Evolutionary conservation across 345 rosid genomes (phyloP).

Genomic region (Linum tenue): DNA sequence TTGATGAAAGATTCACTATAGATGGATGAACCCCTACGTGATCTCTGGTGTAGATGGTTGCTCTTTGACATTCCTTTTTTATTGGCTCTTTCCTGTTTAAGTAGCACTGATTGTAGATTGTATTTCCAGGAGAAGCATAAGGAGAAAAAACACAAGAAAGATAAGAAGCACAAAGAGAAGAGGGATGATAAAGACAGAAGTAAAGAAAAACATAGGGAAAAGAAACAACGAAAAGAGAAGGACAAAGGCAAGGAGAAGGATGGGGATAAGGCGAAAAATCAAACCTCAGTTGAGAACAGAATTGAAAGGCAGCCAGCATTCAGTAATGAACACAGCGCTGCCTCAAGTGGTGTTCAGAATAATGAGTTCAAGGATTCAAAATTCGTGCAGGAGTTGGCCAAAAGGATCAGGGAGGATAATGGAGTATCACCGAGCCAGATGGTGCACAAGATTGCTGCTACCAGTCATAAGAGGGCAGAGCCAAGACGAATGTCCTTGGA

Average conservation of each 20-base stretch:
- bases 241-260: conserved; percentile 16
- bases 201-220: conserved; percentile 39
- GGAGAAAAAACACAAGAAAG: conserved; percentile 47
- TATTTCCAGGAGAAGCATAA: conserved; percentile 38
- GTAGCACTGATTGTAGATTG: too few species aligned
- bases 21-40: too few species aligned
- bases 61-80: too few species aligned
- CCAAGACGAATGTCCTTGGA: conserved; percentile 18
- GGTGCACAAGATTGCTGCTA: conserved; percentile 23
- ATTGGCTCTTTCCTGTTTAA: too few species aligned
- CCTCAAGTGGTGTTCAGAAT: conserved; percentile 22
- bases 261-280: conserved; percentile 26
- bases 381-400: conserved; percentile 40
- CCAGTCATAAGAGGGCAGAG: conserved; percentile 21
- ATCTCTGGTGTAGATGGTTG: too few species aligned
- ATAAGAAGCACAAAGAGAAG: conserved; percentile 41
- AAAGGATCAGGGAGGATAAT: conserved; percentile 40
- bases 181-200: conserved; percentile 43
- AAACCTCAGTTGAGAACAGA: conserved; percentile 22
- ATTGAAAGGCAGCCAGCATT: conserved; percentile 18
- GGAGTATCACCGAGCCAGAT: conserved; percentile 34
- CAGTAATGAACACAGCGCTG: conserved; percentile 20
- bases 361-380: conserved; percentile 32
- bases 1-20: too few species aligned
- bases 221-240: conserved; percentile 11